Conservation (phyloP, 1,284 basidiomycete genomes). For the Microbotryum lychnidis-dioicae region DNA sequence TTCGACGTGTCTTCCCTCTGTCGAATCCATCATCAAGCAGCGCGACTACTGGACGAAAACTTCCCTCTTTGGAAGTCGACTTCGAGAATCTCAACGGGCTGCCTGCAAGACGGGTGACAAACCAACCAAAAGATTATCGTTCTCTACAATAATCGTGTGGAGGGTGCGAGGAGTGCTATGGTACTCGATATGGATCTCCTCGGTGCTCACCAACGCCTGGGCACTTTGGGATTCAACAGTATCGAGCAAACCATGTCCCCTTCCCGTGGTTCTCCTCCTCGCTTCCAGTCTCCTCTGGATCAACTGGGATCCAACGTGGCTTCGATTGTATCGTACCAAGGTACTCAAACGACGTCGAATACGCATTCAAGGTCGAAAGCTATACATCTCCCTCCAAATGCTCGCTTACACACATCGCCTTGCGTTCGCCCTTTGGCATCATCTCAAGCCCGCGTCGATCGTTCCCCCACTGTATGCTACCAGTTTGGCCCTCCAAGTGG, state of each 20-base stretch:
- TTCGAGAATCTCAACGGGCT: conserved; percentile 9
- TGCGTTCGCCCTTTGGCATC: background rate
- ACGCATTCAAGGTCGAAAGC: background rate
- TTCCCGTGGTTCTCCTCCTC: background rate
- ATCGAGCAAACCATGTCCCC: background rate
- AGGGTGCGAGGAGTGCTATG: conserved; percentile 16
- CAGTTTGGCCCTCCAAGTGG: too few relatives aligned
- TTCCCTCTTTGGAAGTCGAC: conserved; percentile 50
- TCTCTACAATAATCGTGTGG: conserved; percentile 11
- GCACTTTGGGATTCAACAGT: background rate
- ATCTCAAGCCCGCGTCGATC: too few relatives aligned
- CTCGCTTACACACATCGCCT: conserved; percentile 4
- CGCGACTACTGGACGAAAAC: conserved; percentile 73
- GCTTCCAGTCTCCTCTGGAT: conserved; percentile 13
- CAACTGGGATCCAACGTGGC: conserved; percentile 32
- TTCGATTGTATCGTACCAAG: background rate
- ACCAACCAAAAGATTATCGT: background rate
- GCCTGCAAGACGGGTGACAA: background rate
- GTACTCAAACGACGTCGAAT: background rate
- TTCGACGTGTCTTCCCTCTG: conserved; percentile 58
- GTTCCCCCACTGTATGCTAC: too few relatives aligned
- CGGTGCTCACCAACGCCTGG: background rate
- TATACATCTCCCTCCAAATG: conserved; percentile 2
- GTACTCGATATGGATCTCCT: conserved; percentile 1
- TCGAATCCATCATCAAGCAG: conserved; percentile 66